Conservation (phyloP, 2,329 filamentous ascomycete species). For the Fusarium guadeloupense region DNA sequence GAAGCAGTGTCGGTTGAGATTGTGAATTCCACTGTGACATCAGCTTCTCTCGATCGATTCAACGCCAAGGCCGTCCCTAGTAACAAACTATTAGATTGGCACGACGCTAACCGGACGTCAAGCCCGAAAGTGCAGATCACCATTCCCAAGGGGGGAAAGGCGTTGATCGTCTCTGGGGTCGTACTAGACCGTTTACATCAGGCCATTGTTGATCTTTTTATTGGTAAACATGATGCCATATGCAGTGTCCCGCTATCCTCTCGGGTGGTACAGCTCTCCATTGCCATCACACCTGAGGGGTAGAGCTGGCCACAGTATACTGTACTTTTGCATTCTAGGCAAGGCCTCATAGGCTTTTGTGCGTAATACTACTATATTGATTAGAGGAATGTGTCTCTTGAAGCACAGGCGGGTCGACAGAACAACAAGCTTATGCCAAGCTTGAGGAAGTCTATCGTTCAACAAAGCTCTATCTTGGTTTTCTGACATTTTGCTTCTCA, state of each 20-base stretch:
- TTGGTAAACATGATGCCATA: constrained; percentile 1
- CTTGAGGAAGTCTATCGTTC: too few species aligned
- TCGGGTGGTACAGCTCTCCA: not conserved
- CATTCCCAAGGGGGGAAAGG: constrained; percentile 2
- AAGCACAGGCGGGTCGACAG: too few species aligned
- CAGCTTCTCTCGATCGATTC: constrained; percentile 5
- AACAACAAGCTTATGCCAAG: too few species aligned
- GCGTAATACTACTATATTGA: too few species aligned
- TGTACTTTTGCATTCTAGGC: too few species aligned
- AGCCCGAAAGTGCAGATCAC: constrained; percentile 17
- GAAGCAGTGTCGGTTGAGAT: not conserved
- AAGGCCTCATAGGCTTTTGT: too few species aligned
- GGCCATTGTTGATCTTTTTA: constrained; percentile 11
- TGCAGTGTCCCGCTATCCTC: not conserved
- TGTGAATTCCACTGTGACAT: constrained; percentile 14
- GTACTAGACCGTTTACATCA: constrained; percentile 16
- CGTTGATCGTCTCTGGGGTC: not conserved
- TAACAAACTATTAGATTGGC: not conserved
- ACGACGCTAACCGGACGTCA: constrained; percentile 6
- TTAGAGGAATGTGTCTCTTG: too few species aligned
- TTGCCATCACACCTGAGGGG: not conserved
- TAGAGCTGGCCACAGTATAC: not conserved
- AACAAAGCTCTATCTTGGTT: too few species aligned
- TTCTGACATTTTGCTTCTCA: too few species aligned
- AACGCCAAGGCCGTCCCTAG: not conserved